Conservation (phyloP, 2,329 filamentous ascomycete species). For the Colletotrichum sp. region DNA sequence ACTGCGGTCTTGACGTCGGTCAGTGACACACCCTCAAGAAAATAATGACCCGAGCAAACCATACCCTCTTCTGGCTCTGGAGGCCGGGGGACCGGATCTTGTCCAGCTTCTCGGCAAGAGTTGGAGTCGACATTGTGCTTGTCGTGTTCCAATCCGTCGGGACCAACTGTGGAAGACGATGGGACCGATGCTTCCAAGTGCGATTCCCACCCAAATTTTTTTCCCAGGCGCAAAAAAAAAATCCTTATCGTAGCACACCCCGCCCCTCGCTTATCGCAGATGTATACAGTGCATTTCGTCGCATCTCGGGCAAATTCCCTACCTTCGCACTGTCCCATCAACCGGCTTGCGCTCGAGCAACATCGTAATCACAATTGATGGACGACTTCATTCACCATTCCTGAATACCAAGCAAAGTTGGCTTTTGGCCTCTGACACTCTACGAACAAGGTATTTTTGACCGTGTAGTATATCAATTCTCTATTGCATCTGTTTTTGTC, state of each 20-base stretch:
- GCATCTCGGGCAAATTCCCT: background rate
- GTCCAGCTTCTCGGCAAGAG: conserved; percentile 87
- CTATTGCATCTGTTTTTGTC: background rate
- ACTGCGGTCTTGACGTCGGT: conserved; percentile 69
- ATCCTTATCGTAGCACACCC: conserved; percentile 23
- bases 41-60: background rate
- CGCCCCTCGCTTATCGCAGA: conserved; percentile 5
- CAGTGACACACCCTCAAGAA: conserved; percentile 10
- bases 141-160: conserved; percentile 23
- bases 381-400: background rate
- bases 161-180: conserved; percentile 14
- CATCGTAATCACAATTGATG: background rate
- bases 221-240: conserved; percentile 18
- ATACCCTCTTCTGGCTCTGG: conserved; percentile 91
- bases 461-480: background rate
- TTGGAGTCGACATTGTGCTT: conserved; percentile 52
- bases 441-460: background rate
- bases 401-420: background rate
- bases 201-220: conserved; percentile 19
- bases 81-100: conserved; percentile 97
- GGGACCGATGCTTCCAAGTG: background rate
- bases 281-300: background rate
- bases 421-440: background rate
- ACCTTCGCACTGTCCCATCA: background rate
- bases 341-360: background rate